A percentile compares a stretch with the other conserved stretches of the same genome.
Conservation (phyloP, 148 eudicot species). For the Rhododendron henanense region DNA sequence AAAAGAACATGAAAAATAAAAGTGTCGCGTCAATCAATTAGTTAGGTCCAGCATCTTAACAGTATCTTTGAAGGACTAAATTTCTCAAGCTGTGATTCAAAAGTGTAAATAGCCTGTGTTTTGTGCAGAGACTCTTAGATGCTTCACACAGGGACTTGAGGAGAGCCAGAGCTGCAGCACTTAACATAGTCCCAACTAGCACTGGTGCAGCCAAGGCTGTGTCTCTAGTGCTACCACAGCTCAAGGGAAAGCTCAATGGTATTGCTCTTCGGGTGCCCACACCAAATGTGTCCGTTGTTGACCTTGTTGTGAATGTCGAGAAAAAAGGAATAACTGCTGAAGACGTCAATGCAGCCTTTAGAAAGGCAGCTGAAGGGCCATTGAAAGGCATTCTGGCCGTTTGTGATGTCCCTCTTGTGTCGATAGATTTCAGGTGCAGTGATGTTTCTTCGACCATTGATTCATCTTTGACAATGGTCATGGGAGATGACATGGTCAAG, state of each 20-base stretch:
- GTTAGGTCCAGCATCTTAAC: background rate
- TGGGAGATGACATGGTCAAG: constrained; percentile 99
- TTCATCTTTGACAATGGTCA: constrained; percentile 93
- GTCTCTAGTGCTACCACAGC: constrained; percentile 87
- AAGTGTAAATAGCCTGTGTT: background rate
- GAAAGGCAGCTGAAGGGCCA: constrained; percentile 97
- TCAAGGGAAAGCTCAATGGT: constrained; percentile 97
- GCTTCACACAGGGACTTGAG: constrained; percentile 98
- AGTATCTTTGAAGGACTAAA: background rate
- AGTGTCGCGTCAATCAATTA: background rate
- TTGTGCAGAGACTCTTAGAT: constrained; percentile 76
- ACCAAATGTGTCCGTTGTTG: constrained; percentile 93
- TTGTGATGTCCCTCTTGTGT: constrained; percentile 86
- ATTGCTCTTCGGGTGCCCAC: constrained; percentile 97
- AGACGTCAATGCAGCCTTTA: constrained; percentile 87
- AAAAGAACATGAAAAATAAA: background rate
- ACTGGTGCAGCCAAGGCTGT: constrained; percentile 99
- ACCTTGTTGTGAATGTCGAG: constrained; percentile 77
- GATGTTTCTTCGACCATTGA: constrained; percentile 90
- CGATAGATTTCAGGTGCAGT: constrained; percentile 85
- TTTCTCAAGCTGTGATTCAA: background rate
- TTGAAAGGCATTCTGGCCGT: constrained; percentile 76
- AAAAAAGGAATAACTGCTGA: constrained; percentile 87
- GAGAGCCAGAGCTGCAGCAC: constrained; percentile 96
- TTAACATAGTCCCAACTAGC: constrained; percentile 98